A percentile compares a stretch with the other conserved stretches of the same genome.
Evolutionary conservation across 139 green algal genomes (phyloP).

Genomic region (Auxenochlorella pyrenoidosa): DNA sequence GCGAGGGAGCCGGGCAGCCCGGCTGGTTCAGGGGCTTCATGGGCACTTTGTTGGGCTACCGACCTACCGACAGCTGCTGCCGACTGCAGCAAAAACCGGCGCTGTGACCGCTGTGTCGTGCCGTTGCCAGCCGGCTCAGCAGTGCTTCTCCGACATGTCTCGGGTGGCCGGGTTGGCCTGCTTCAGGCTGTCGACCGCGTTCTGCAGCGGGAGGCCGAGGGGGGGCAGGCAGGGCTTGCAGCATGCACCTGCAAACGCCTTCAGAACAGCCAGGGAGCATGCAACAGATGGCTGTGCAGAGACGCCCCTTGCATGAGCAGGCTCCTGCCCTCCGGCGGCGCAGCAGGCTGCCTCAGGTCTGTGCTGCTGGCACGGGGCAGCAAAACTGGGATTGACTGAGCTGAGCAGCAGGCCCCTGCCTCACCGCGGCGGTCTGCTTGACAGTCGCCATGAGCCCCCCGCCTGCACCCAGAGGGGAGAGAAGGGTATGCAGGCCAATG

Average conservation of each 20-base stretch:
- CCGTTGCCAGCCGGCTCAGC: background rate
- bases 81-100: background rate
- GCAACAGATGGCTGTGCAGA: too few relatives aligned
- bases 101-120: background rate
- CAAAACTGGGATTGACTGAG: too few relatives aligned
- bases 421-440: background rate
- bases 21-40: too few relatives aligned
- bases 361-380: too few relatives aligned
- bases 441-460: background rate
- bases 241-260: too few relatives aligned
- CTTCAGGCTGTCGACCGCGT: background rate
- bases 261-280: too few relatives aligned
- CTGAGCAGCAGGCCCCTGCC: too few relatives aligned
- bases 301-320: too few relatives aligned
- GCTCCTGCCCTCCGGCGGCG: too few relatives aligned
- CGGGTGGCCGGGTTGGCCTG: constrained; percentile 27
- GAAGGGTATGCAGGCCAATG: background rate
- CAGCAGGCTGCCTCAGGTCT: background rate
- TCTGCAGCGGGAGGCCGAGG: background rate
- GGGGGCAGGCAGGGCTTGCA: too few relatives aligned
- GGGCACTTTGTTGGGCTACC: too few relatives aligned
- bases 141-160: constrained; percentile 30
- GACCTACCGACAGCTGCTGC: background rate
- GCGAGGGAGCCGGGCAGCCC: background rate
- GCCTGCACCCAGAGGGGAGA: background rate